A percentile compares a stretch with the other conserved stretches of the same genome.
Evolutionary conservation across 441 rosid species (phyloP).

Genomic region (Viola pubescens): DNA sequence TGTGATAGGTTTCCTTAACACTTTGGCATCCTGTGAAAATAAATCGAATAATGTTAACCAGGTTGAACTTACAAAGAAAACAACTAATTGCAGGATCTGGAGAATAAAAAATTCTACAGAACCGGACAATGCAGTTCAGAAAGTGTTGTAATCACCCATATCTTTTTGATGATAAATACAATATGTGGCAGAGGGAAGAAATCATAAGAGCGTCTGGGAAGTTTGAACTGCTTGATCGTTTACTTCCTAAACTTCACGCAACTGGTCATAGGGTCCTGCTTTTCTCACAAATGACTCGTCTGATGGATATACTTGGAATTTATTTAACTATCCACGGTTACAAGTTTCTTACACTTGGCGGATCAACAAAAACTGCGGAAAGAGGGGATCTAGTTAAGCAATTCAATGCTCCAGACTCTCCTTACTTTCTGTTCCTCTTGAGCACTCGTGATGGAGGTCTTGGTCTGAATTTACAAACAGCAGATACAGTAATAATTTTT

Average conservation of each 20-base stretch:
- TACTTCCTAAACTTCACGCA: not conserved
- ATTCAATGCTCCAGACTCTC: conserved; percentile 76
- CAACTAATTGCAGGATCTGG: conserved; percentile 63
- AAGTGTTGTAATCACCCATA: conserved; percentile 99
- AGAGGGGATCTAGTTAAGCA: conserved; percentile 80
- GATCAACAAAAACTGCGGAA: conserved; percentile 69
- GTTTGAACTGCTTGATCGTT: not conserved
- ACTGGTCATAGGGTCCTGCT: not conserved
- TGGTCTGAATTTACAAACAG: conserved; percentile 81
- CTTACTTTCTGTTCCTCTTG: conserved; percentile 74
- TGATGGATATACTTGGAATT: conserved; percentile 72
- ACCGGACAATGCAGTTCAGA: conserved; percentile 92
- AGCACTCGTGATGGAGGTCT: conserved; percentile 88
- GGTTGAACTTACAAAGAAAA: not conserved
- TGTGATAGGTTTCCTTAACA: not conserved
- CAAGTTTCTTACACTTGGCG: conserved; percentile 76
- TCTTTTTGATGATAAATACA: conserved; percentile 76
- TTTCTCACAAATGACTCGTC: conserved; percentile 56
- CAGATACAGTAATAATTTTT: conserved; percentile 78
- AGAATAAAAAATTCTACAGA: conserved; percentile 84
- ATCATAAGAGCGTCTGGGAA: not conserved
- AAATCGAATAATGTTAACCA: no score
- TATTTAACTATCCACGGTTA: conserved; percentile 65
- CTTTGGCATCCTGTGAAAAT: no score
- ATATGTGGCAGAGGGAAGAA: conserved; percentile 59